These are phyloP conservation scores for Bassia scoparia DNA, from an alignment of 148 eudicot genomes.

Conservation along the genomic window DNA sequence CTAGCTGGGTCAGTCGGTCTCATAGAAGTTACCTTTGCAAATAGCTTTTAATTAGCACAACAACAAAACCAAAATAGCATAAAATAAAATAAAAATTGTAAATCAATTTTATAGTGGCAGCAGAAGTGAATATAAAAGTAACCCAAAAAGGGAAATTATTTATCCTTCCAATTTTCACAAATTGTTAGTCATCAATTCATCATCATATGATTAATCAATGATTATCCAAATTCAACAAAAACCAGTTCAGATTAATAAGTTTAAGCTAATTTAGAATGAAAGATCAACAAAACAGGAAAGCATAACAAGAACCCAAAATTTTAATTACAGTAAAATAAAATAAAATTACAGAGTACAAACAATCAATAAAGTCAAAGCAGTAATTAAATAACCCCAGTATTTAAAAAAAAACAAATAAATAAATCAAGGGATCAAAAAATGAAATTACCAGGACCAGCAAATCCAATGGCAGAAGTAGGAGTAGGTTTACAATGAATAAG, in stretches of 20 bases:
- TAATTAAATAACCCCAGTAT: neutral
- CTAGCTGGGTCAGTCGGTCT: no score
- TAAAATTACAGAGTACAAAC: no score
- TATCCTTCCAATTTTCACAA: neutral
- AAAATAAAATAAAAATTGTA: no score
- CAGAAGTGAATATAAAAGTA: neutral
- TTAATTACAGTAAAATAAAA: neutral
- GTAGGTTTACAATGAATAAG: conserved; percentile 29
- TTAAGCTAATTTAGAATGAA: neutral
- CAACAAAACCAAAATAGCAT: no score
- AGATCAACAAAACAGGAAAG: neutral
- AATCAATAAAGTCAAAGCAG: neutral
- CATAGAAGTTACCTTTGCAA: no score
- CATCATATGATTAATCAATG: neutral
- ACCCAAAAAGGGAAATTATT: neutral
- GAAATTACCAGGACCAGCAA: conserved; percentile 46
- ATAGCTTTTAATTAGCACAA: no score
- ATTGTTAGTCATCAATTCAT: neutral
- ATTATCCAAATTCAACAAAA: neutral
- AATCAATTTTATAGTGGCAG: no score
- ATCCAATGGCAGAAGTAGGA: conserved; percentile 31
- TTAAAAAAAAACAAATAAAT: neutral
- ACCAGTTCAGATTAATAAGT: neutral
- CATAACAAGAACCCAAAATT: neutral
- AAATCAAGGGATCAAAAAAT: neutral